Percentiles rank a stretch among this genome's conserved stretches.
These are phyloP conservation scores for Suhomyces prunicola DNA, from an alignment of 805 yeast genomes.

Conservation along the genomic window DNA sequence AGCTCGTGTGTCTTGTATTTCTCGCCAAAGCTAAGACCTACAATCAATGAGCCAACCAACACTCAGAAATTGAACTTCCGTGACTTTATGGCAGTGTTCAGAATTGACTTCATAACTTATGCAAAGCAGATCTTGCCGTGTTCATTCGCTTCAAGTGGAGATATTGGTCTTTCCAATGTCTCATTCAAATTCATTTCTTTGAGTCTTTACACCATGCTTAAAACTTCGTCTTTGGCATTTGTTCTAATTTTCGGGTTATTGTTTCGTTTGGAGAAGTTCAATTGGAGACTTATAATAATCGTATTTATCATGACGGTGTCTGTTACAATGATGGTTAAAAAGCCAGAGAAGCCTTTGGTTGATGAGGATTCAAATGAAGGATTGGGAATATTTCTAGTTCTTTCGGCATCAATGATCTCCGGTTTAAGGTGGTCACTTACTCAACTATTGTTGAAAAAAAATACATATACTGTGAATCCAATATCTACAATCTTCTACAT, in stretches of 20 bases:
- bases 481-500: conserved; percentile 78
- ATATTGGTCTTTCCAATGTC: conserved; percentile 88
- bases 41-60: conserved; percentile 8
- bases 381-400: conserved; percentile 70
- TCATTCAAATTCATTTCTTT: conserved; percentile 77
- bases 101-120: conserved; percentile 28
- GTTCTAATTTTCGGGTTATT: conserved; percentile 85
- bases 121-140: conserved; percentile 70
- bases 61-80: conserved; percentile 5
- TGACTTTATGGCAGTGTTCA: conserved; percentile 18
- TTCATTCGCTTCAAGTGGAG: conserved; percentile 85
- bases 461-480: conserved; percentile 65
- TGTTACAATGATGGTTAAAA: conserved; percentile 81
- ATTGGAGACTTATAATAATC: conserved; percentile 63
- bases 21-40: conserved; percentile 49
- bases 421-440: conserved; percentile 96
- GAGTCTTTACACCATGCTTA: conserved; percentile 88
- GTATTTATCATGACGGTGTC: conserved; percentile 79
- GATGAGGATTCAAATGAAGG: conserved; percentile 18
- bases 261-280: conserved; percentile 72
- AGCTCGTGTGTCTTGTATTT: conserved; percentile 46
- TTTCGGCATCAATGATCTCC: conserved; percentile 74
- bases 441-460: conserved; percentile 68
- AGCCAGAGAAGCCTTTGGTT: conserved; percentile 13
- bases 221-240: conserved; percentile 83